phyloP scores from a whole-genome alignment of 441 rosid genomes.

The Croton laevigatus region DNA sequence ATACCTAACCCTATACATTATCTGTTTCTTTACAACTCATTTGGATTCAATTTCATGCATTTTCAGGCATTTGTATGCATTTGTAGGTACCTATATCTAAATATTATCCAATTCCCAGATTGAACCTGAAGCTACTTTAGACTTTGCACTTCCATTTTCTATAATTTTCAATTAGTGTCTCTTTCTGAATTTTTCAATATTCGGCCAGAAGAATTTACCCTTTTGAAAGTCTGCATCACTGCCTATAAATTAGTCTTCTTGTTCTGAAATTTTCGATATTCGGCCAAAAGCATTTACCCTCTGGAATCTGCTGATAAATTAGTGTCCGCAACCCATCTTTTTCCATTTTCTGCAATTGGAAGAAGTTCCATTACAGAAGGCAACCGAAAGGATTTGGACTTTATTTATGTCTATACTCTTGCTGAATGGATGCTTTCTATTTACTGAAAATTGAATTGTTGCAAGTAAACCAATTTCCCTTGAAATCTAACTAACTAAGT shows the following conservation, averaged over 20 bases:
- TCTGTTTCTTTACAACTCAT: no score
- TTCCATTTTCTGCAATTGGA: not conserved
- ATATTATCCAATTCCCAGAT: not conserved
- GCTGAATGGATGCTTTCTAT: slow-evolving; percentile 10
- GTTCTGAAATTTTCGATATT: not conserved
- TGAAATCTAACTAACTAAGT: not conserved
- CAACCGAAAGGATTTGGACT: not conserved
- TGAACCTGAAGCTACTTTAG: not conserved
- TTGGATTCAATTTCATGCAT: not conserved
- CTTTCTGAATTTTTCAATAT: not conserved
- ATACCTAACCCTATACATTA: not conserved
- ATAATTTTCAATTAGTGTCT: not conserved
- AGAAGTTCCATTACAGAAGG: not conserved
- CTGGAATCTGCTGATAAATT: not conserved
- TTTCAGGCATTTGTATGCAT: not conserved
- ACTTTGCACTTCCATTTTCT: not conserved
- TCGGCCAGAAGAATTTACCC: not conserved
- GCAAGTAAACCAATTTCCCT: not conserved
- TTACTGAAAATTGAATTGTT: not conserved
- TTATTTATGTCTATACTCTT: not conserved
- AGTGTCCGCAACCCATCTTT: not conserved
- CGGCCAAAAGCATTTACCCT: not conserved
- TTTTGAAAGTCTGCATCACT: no score
- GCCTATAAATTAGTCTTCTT: not conserved
- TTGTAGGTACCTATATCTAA: not conserved